These are phyloP conservation scores for Lactifluus echinatus DNA, from an alignment of 768 basidiomycete genomes.

Conservation along the genomic window DNA sequence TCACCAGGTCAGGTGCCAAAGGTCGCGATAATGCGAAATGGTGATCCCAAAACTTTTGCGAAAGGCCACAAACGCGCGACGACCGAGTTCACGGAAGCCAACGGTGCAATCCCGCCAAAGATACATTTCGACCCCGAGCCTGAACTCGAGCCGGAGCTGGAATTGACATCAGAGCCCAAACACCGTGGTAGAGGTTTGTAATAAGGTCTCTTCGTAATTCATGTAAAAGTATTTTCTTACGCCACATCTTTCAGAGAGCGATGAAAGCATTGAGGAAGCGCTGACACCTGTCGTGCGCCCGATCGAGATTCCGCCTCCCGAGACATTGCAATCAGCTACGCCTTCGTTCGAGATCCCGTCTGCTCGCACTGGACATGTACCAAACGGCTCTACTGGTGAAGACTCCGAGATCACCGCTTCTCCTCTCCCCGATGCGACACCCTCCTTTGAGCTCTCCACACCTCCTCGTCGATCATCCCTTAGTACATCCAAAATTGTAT, in stretches of 20 bases:
- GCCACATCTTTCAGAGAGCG: conserved; percentile 28
- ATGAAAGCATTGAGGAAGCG: conserved; percentile 25
- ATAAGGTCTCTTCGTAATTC: conserved; percentile 19
- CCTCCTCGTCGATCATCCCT: conserved; percentile 40
- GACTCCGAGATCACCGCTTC: neutral
- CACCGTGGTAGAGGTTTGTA: conserved; percentile 5
- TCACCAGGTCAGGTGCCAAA: conserved; percentile 30
- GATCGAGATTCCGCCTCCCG: conserved; percentile 11
- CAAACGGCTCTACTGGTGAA: neutral
- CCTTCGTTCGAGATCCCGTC: conserved; percentile 13
- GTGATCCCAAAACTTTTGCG: conserved; percentile 19
- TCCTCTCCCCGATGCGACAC: conserved; percentile 9
- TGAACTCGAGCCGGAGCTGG: neutral
- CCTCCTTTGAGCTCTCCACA: conserved; percentile 32
- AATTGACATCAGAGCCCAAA: neutral
- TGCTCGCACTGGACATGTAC: neutral
- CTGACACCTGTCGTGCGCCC: conserved; percentile 14
- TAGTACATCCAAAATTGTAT: conserved; percentile 37
- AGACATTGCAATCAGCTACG: conserved; percentile 28
- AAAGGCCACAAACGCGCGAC: conserved; percentile 25
- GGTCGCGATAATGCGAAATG: conserved; percentile 18
- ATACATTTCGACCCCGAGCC: conserved; percentile 12
- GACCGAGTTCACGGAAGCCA: conserved; percentile 26
- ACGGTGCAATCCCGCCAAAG: conserved; percentile 23
- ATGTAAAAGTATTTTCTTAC: conserved; percentile 16